Conservation (phyloP, 2,329 filamentous ascomycete species). For the Stagonosporopsis cucurbitacearum region DNA sequence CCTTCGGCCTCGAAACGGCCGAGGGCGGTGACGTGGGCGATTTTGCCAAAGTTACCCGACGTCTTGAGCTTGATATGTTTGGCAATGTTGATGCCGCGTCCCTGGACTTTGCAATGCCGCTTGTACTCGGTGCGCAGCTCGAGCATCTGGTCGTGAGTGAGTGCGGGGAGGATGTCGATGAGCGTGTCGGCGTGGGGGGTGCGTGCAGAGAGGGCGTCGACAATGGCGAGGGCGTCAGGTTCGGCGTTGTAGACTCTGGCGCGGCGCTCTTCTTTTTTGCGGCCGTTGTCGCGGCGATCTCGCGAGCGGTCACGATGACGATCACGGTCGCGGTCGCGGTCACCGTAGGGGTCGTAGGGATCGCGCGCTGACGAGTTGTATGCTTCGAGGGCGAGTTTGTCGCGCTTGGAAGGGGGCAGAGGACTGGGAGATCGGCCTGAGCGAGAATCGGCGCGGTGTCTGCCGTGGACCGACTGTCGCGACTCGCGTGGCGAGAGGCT, state of each 20-base stretch:
- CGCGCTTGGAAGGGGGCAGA: slow-evolving; percentile 31
- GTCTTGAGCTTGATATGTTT: slow-evolving; percentile 87
- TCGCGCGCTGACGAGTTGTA: slow-evolving; percentile 35
- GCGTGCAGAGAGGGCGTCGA: slow-evolving; percentile 73
- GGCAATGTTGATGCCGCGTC: slow-evolving; percentile 81
- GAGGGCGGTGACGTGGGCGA: slow-evolving; percentile 86
- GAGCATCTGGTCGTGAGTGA: slow-evolving; percentile 87
- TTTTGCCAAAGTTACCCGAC: slow-evolving; percentile 81
- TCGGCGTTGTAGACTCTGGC: slow-evolving; percentile 84
- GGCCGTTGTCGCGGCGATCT: slow-evolving; percentile 13
- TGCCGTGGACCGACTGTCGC: slow-evolving; percentile 33
- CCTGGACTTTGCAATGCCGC: slow-evolving; percentile 80
- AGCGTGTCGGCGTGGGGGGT: slow-evolving; percentile 71
- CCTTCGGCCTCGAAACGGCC: slow-evolving; percentile 92
- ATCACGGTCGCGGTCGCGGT: slow-evolving; percentile 16
- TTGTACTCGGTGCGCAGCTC: slow-evolving; percentile 91
- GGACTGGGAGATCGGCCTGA: slow-evolving; percentile 44
- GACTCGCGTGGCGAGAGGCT: slow-evolving; percentile 42
- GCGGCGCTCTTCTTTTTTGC: slow-evolving; percentile 57
- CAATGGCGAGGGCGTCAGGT: slow-evolving; percentile 77
- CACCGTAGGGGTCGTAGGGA: slow-evolving; percentile 17
- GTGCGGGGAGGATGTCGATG: slow-evolving; percentile 80
- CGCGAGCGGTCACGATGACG: slow-evolving; percentile 9
- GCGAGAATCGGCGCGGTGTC: slow-evolving; percentile 39
- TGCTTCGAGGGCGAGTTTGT: slow-evolving; percentile 45